Evolutionary conservation across 2,329 filamentous ascomycete species (phyloP).

Genomic region (Diaporthe sp.): DNA sequence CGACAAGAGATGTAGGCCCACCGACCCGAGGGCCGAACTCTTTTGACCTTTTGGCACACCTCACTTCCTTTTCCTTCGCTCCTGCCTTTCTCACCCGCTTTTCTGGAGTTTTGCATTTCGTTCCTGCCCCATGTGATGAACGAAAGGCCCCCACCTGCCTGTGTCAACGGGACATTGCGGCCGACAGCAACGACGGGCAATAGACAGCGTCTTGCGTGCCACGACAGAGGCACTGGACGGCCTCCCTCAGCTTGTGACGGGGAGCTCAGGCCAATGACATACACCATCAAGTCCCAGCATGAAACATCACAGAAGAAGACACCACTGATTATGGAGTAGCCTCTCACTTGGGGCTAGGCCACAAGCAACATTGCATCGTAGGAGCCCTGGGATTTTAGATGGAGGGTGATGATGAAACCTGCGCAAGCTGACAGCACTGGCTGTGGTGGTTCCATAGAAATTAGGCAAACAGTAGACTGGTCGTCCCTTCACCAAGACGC

Average conservation of each 20-base stretch:
- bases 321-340: not conserved
- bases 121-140: not conserved
- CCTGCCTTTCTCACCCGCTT: not conserved
- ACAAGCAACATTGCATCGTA: not conserved
- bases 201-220: not conserved
- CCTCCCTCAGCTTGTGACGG: not conserved
- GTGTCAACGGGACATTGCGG: not conserved
- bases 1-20: constrained; percentile 29
- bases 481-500: not conserved
- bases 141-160: not conserved
- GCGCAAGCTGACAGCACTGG: not conserved
- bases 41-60: constrained; percentile 6
- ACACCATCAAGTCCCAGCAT: not conserved
- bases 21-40: constrained; percentile 39
- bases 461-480: not conserved
- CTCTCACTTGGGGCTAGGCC: not conserved
- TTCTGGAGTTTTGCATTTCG: not conserved
- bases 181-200: not conserved
- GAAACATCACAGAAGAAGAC: not conserved
- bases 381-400: not conserved
- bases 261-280: too few species aligned
- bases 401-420: not conserved
- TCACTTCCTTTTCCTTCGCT: not conserved
- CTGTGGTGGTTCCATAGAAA: not conserved
- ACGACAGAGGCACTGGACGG: not conserved